These are phyloP conservation scores for Stentor roeselii DNA, from an alignment of 73 alveolate genomes.

Conservation along the genomic window DNA sequence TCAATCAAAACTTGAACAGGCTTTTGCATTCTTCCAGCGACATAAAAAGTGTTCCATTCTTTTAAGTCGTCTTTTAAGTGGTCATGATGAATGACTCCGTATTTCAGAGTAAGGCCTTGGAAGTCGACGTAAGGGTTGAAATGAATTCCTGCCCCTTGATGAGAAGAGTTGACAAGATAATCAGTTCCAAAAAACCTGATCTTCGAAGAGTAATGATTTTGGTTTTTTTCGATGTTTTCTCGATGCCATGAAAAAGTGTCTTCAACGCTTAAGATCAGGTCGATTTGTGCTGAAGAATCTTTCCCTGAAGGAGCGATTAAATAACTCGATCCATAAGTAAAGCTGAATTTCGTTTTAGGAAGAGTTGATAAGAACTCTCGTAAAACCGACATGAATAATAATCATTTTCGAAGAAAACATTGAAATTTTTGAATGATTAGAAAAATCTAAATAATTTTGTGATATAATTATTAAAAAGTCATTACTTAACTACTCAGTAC, in stretches of 20 bases:
- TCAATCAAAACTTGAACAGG: slow-evolving; percentile 41
- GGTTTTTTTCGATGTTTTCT: slow-evolving; percentile 39
- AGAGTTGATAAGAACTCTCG: not conserved
- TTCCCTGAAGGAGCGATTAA: not conserved
- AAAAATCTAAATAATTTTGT: too few relatives aligned
- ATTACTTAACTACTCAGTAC: too few relatives aligned
- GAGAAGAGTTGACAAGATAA: not conserved
- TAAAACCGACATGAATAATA: not conserved
- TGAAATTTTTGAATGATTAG: too few relatives aligned
- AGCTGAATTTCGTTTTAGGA: not conserved
- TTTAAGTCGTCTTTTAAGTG: slow-evolving; percentile 38
- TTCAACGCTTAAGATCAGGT: slow-evolving; percentile 46
- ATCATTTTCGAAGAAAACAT: too few relatives aligned
- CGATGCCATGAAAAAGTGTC: slow-evolving; percentile 48
- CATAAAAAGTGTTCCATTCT: slow-evolving; percentile 43
- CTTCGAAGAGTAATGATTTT: slow-evolving; percentile 33
- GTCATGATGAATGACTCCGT: slow-evolving; percentile 46
- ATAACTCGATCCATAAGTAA: not conserved
- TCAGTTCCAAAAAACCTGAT: slow-evolving; percentile 5
- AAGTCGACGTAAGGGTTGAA: slow-evolving; percentile 34
- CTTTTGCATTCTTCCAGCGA: slow-evolving; percentile 56
- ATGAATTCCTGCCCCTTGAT: slow-evolving; percentile 27
- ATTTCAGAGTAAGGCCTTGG: slow-evolving; percentile 34
- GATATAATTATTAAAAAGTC: too few relatives aligned
- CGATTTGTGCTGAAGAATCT: slow-evolving; percentile 28